Evolutionary conservation across 352 stramenopile genomes (phyloP).

Genomic region (Phytopythium mirpurense): DNA sequence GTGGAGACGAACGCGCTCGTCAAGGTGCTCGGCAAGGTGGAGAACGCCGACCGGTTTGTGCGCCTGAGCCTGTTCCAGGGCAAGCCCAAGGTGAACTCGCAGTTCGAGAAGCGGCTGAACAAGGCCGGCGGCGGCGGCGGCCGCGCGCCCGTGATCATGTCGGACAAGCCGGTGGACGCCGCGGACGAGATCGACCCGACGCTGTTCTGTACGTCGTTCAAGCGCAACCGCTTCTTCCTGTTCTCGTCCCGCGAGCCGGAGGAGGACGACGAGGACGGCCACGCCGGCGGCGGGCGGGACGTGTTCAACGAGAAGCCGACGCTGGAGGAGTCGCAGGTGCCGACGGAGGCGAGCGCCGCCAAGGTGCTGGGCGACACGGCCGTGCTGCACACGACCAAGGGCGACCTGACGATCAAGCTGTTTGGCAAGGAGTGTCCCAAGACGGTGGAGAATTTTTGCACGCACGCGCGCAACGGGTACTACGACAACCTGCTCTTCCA

Average conservation of each 20-base stretch:
- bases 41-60: constrained; percentile 96
- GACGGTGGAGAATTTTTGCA: constrained; percentile 98
- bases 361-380: constrained; percentile 72
- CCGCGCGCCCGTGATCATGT: constrained; percentile 47
- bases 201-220: constrained; percentile 86
- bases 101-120: constrained; percentile 89
- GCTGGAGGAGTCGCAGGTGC: constrained; percentile 89
- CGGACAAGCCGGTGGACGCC: constrained; percentile 27
- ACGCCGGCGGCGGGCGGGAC: constrained; percentile 70
- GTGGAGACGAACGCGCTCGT: constrained; percentile 92
- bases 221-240: constrained; percentile 94
- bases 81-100: constrained; percentile 94
- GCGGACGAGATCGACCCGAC: constrained; percentile 67
- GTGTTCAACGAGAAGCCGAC: constrained; percentile 98
- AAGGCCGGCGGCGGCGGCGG: constrained; percentile 44
- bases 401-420: constrained; percentile 97
- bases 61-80: constrained; percentile 92
- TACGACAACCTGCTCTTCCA: constrained; percentile 99
- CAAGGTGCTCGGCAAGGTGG: constrained; percentile 91
- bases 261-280: constrained; percentile 56
- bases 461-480: constrained; percentile 95
- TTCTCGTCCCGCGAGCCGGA: constrained; percentile 95
- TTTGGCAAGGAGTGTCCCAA: constrained; percentile 93
- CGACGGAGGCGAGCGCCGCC: constrained; percentile 58
- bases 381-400: constrained; percentile 97